These are phyloP conservation scores for Lepidium didymum DNA, from an alignment of 345 rosid genomes.

Conservation along the genomic window DNA sequence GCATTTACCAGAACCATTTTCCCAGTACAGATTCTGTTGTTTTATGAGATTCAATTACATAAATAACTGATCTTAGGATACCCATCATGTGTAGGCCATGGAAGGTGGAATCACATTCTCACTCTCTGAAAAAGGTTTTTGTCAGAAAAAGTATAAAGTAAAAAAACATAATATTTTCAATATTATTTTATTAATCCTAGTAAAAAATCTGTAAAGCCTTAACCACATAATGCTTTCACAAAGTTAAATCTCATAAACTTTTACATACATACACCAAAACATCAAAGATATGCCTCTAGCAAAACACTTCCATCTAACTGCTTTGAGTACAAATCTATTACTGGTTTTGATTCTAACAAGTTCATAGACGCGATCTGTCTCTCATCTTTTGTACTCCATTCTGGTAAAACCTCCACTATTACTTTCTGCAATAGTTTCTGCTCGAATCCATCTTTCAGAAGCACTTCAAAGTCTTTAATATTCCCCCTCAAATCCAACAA, in stretches of 20 bases:
- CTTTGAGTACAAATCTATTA: conserved; percentile 43
- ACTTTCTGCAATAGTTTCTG: conserved; percentile 49
- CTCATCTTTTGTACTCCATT: conserved; percentile 35
- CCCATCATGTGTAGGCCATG: neutral
- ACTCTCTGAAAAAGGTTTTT: neutral
- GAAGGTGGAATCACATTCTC: conserved; percentile 10
- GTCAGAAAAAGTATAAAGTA: neutral
- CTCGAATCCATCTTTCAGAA: conserved; percentile 43
- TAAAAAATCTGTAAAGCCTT: neutral
- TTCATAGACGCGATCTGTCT: conserved; percentile 16
- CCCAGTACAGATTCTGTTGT: neutral
- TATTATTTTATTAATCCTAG: neutral
- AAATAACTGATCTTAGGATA: neutral
- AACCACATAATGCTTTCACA: neutral
- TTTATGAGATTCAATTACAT: neutral
- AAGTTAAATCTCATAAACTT: neutral
- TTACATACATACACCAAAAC: conserved; percentile 3
- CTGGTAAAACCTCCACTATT: conserved; percentile 53
- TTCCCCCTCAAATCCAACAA: conserved; percentile 59
- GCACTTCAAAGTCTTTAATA: conserved; percentile 39
- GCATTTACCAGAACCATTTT: no score
- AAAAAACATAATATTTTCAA: neutral
- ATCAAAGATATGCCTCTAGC: conserved; percentile 50
- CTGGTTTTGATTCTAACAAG: conserved; percentile 31
- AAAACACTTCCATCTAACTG: conserved; percentile 37